Evolutionary conservation across 1,284 basidiomycete species (phyloP).

Genomic region (Austroboletus novae-zelandiae): DNA sequence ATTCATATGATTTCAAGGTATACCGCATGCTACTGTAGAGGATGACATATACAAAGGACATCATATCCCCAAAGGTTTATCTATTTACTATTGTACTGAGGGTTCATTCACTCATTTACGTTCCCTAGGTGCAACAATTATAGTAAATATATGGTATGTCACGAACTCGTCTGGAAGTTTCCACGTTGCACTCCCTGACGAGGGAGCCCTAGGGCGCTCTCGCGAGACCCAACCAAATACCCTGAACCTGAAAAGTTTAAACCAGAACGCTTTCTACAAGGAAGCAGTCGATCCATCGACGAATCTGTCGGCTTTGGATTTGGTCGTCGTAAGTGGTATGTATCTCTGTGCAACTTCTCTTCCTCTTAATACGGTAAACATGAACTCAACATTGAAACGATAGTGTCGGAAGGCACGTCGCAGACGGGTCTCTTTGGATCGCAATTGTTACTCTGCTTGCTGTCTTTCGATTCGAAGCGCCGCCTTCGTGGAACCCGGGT

Average conservation of each 20-base stretch:
- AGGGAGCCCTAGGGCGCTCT: conserved; percentile 38
- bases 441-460: no score
- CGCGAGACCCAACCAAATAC: no score
- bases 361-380: no score
- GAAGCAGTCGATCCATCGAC: no score
- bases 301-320: conserved; percentile 45
- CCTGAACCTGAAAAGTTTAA: no score
- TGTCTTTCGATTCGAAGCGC: no score
- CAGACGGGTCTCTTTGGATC: no score
- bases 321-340: conserved; percentile 23
- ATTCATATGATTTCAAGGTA: conserved; percentile 12
- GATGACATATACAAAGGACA: conserved; percentile 22
- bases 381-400: no score
- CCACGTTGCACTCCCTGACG: background rate
- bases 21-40: conserved; percentile 42
- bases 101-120: background rate
- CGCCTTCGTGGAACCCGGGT: no score
- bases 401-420: no score
- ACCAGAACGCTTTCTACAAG: no score
- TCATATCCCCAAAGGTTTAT: conserved; percentile 38
- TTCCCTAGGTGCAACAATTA: conserved; percentile 20
- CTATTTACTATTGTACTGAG: background rate
- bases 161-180: background rate
- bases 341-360: background rate
- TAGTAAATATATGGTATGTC: conserved; percentile 23